Conservation (phyloP, 2,329 filamentous ascomycete species). For the Thielaviopsis musarum region DNA sequence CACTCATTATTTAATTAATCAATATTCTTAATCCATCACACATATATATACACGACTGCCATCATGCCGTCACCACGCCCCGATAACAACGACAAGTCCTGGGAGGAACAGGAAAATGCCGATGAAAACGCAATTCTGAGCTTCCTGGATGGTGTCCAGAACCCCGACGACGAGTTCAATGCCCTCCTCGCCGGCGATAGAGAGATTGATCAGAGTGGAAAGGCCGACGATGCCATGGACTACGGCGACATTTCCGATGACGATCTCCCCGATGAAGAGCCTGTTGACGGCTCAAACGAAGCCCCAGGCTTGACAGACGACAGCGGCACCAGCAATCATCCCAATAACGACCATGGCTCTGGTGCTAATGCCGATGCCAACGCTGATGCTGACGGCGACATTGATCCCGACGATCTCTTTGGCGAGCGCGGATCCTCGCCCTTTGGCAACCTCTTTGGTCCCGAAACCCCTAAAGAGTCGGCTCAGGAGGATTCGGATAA, state of each 20-base stretch:
- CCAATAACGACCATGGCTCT: conserved; percentile 13
- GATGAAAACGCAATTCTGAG: conserved; percentile 32
- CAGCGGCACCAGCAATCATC: conserved; percentile 34
- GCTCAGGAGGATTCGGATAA: conserved; percentile 23
- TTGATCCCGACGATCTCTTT: conserved; percentile 51
- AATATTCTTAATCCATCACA: not conserved
- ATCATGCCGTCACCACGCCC: conserved; percentile 13
- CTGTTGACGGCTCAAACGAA: conserved; percentile 27
- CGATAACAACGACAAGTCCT: conserved; percentile 22
- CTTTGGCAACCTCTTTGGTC: conserved; percentile 26
- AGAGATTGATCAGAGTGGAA: conserved; percentile 49
- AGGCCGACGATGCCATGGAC: conserved; percentile 83
- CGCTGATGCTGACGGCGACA: conserved; percentile 40
- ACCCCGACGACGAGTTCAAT: conserved; percentile 23
- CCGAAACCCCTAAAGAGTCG: conserved; percentile 25
- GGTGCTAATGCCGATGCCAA: conserved; percentile 31
- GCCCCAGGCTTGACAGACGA: conserved; percentile 42
- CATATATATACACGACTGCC: conserved; percentile 8
- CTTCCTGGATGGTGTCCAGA: conserved; percentile 26
- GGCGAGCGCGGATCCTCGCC: conserved; percentile 40
- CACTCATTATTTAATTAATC: not conserved
- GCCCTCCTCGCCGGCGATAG: conserved; percentile 23
- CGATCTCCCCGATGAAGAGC: conserved; percentile 61
- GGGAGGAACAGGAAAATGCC: conserved; percentile 27
- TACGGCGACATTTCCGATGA: conserved; percentile 85